Evolutionary conservation across 73 alveolate genomes (phyloP).

Genomic region (Paramecium octaurelia): DNA sequence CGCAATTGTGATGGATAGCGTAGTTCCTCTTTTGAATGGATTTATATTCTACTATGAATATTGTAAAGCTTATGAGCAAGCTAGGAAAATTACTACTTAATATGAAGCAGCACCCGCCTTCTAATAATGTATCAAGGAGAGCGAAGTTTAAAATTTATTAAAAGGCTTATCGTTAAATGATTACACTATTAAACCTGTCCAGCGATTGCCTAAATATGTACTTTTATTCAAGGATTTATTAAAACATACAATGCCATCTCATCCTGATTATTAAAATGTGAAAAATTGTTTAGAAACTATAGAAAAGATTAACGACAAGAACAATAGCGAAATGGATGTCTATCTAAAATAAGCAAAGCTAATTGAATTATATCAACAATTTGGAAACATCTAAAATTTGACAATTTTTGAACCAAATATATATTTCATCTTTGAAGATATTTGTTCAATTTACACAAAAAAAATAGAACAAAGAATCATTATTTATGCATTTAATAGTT

Average conservation of each 20-base stretch:
- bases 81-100: neutral
- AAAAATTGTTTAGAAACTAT: neutral
- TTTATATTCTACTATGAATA: constrained; percentile 36
- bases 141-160: neutral
- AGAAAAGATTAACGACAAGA: neutral
- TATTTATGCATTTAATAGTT: constrained; percentile 30
- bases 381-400: neutral
- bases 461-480: neutral
- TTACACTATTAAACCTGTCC: neutral
- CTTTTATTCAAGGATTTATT: neutral
- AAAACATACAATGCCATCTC: neutral
- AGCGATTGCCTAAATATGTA: constrained; percentile 28
- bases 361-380: neutral
- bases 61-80: neutral
- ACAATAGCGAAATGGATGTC: neutral
- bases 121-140: neutral
- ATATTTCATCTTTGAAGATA: constrained; percentile 20
- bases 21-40: neutral
- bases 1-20: neutral
- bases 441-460: neutral
- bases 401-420: neutral
- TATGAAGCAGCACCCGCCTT: neutral
- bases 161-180: neutral
- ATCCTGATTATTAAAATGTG: constrained; percentile 23
- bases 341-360: neutral